Evolutionary conservation across 176 grass and related monocot genomes (phyloP), one percentile per base, ranked within the genome.

Genomic region (Oryza australiensis): DNA sequence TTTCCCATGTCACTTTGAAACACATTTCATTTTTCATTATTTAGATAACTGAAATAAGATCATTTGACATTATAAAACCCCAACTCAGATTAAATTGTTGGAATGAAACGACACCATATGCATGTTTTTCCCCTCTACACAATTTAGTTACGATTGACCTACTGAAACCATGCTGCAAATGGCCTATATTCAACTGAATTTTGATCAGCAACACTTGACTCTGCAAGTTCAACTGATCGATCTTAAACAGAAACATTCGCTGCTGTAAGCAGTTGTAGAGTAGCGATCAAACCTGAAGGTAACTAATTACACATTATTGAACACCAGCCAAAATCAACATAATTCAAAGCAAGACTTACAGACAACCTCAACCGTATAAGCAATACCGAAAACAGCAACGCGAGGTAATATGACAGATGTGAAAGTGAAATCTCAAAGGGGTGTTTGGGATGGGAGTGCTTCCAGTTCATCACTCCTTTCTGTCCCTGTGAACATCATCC

Each of bases 401-500:
- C 32, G 8, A 29, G 28, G 62, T 26, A 34, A 53, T 28, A 70
- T 62, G 7, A 12, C 22, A 15, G 1, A 0, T 0, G 13, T 29
- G 1, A 4, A 43, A 45, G 14, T 29, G 2, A 4, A 57, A 59
- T n/a, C 74, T 11, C 24, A 11, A 29, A 18, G 23, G 29, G 16
- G 24, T 45, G 49, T 16, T 71, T 26, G 23, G 15, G 29, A 53
- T 40, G 0, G 1, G 10, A 29, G 5, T 28, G 2, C 5, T 57
- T 42, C 1, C 5, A 55, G 3, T 35, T 30, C 62, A 37, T 62
- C 40, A 33, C 0, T 76, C 77, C 1, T 4, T 16, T 23, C 15
- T 5, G 13, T 88, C 82, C 77, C 82, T 85, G 35, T 97, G 86
- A 77, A 93, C 80, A 69, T 87, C 89, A 64, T 97, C 91, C 5